Evolutionary conservation across 2,329 filamentous ascomycete species (phyloP).

Genomic region (Myriosclerotinia curreyana): DNA sequence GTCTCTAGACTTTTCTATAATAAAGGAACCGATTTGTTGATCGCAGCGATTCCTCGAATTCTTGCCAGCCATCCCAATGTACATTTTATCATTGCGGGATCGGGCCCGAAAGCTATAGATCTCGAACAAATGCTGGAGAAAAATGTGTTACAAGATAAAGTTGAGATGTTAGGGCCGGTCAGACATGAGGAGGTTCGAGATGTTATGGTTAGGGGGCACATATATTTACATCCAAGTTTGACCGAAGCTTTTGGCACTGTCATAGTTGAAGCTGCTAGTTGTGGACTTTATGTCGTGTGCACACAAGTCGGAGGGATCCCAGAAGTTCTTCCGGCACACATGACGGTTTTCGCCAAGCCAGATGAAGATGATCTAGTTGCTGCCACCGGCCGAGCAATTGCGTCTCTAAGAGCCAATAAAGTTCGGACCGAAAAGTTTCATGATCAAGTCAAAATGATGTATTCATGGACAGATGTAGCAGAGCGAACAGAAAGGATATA

Average conservation of each 20-base stretch:
- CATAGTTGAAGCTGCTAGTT: conserved; percentile 94
- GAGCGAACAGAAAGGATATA: conserved; percentile 93
- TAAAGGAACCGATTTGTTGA: conserved; percentile 96
- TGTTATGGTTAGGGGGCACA: conserved; percentile 95
- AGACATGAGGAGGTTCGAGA: conserved; percentile 95
- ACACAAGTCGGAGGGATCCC: conserved; percentile 96
- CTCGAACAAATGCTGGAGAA: conserved; percentile 97
- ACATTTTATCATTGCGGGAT: conserved; percentile 93
- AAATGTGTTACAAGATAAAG: conserved; percentile 87
- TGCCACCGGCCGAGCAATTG: conserved; percentile 86
- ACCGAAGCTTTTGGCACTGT: conserved; percentile 98
- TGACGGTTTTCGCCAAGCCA: conserved; percentile 96
- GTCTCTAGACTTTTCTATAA: conserved; percentile 98
- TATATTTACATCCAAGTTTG: conserved; percentile 90
- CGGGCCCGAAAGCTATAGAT: conserved; percentile 94
- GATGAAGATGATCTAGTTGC: conserved; percentile 93
- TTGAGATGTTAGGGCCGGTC: conserved; percentile 87
- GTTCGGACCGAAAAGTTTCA: conserved; percentile 93
- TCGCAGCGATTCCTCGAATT: conserved; percentile 90
- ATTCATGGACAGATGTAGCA: conserved; percentile 96
- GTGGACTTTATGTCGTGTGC: conserved; percentile 93
- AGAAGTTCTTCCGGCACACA: conserved; percentile 90
- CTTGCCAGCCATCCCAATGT: conserved; percentile 87
- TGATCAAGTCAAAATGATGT: conserved; percentile 97
- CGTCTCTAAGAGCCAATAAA: conserved; percentile 76